Base-by-base conservation (phyloP, 2,329 filamentous ascomycete genomes). In the Shiraia sp. region DNA sequence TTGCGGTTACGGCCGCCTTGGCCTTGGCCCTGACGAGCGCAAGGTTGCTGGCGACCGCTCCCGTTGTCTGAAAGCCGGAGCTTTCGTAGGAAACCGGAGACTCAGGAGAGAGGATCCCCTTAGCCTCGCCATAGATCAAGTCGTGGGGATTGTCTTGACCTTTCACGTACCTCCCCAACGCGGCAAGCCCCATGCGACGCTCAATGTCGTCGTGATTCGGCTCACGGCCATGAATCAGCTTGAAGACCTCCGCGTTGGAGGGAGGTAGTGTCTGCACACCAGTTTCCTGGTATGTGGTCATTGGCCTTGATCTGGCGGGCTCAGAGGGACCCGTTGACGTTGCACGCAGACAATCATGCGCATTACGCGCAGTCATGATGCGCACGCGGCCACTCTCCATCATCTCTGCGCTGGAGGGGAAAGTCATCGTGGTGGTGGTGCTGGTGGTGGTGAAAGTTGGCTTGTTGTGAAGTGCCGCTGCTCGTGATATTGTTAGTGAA, bases 1-100 rank as follows among this genome's bases (percentile, higher is more conserved):
- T 50, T 2, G 37, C 49, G 4, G 33, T 45, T 9, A 49, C 32
- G 1, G 40, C 33, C 7, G 50, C 51, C 29, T 51, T 55, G 10
- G 28, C 32, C 19, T 58, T 58, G 7, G 53, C 49, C 19, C 36
- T 46, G 5, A 33, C 17, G 3, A 61, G 30, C 3, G 47, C 39
- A 3, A 24, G 31, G 2, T 36, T 45, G 7, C 39, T 39, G 6
- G 25, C 10, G 2, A 24, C 12, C 10, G 26, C 24, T 1, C 31
- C 29, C 19, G 30, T 27, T 14, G 45, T 57, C 32, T 62, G 59
- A 28, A 59, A 61, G 0, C 40, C 45, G 8, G 49, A 42, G 8
- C 49, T 35, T 8, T 15, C 6, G 8, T 42, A 49, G 0, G 10
- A 24, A 2, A 6, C 16, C 9, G 5, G 14, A 2, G 7, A 1